Evolutionary conservation across 495 filamentous ascomycete species (phyloP), one percentile per base, ranked within the genome.

Genomic region (Elaphomyces granulatus): DNA sequence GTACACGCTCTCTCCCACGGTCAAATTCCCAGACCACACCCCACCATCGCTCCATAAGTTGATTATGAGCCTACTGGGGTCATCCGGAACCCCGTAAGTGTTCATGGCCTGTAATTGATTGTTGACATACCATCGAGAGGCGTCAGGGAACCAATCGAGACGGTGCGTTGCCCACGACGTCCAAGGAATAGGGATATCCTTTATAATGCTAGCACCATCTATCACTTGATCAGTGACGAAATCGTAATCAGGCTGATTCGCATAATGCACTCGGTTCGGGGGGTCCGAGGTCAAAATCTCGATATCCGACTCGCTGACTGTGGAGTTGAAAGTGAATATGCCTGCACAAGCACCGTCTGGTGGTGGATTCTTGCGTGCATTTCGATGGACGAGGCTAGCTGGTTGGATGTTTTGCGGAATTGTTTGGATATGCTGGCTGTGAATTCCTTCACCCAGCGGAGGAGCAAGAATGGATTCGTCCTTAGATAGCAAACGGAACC

Each of bases 1-100:
- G 38, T 71, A 70, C 3, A 82, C 79, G 18, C 67, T 66, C 2
- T 70, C 61, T 0, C 64, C 64, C 1, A 71, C 47, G 7, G 45
- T 63, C 79, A 87, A 80, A 44, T 83, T 77, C 1, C 82, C 82
- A 1, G 76, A 71, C 81, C 81, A 87, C 2, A 57, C 46, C 0
- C 80, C 77, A 0, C 81, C 81, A 48, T 86, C 74, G 51, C 77
- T 79, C 82, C 82, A 87, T 23, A 82, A 68, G 43, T 87, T 86
- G 30, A 86, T 49, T 3, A 79, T 70, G 15, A 87, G 43, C 37
- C 71, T 63, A 41, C 71, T 74, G 17, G 73, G 63, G 26, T 73
- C 62, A 28, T 62, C 60, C 0, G 81, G 81, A 6, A 75, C 70
- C 15, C 75, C 69, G 49, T 79, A 82, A 7, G 64, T 64, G 36